phyloP scores from a whole-genome alignment of 176 grass and related monocot species.

The Ampelocalamus luodianensis region DNA sequence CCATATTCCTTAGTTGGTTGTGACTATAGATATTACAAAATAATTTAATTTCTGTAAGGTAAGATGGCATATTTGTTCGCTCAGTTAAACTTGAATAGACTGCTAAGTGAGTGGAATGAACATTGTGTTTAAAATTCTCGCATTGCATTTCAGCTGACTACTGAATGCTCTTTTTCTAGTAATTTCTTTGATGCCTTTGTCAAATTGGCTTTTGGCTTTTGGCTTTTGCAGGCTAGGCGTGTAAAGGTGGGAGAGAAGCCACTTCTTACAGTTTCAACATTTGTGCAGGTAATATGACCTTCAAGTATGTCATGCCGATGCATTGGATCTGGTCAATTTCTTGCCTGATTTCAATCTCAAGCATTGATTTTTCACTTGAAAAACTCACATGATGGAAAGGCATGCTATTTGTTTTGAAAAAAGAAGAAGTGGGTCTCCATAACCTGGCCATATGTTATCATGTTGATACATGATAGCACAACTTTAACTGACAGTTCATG shows the following conservation, averaged over 20 bases:
- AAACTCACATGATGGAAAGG: constrained; percentile 21
- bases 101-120: constrained; percentile 9
- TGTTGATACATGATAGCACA: constrained; percentile 16
- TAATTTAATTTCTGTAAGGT: not conserved
- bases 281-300: constrained; percentile 66
- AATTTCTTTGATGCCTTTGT: constrained; percentile 25
- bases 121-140: not conserved
- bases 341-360: constrained; percentile 13
- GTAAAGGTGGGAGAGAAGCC: constrained; percentile 86
- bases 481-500: constrained; percentile 25
- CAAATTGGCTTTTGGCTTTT: constrained; percentile 19
- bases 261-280: constrained; percentile 72
- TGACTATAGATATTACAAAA: not conserved
- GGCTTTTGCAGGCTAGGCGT: constrained; percentile 67
- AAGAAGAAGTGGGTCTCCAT: not conserved
- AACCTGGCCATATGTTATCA: constrained; percentile 35
- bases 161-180: constrained; percentile 13
- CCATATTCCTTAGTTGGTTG: not conserved
- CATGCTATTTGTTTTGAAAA: constrained; percentile 22
- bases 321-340: constrained; percentile 19
- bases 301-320: constrained; percentile 17
- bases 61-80: constrained; percentile 26
- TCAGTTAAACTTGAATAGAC: not conserved
- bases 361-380: not conserved
- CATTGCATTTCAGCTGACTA: constrained; percentile 16